These are phyloP conservation scores for Leucoagaricus sp. DNA, from an alignment of 1,284 basidiomycete species.

Conservation along the genomic window DNA sequence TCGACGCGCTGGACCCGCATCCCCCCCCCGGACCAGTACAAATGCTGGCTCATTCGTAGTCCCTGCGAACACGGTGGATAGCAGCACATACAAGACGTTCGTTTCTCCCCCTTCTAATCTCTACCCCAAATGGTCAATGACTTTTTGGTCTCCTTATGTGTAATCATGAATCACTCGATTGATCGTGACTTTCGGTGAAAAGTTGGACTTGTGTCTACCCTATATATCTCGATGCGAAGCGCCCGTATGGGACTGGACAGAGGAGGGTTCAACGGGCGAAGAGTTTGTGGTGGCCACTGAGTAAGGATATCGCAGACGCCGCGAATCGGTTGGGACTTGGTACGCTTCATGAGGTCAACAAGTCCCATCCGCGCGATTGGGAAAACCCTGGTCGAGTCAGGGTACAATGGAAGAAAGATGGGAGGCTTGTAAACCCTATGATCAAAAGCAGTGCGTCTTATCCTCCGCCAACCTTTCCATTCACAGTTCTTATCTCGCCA, in stretches of 20 bases:
- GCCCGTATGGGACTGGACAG: conserved; percentile 79
- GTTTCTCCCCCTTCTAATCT: conserved; percentile 24
- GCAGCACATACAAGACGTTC: conserved; percentile 79
- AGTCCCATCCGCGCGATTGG: conserved; percentile 94
- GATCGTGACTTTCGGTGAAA: background rate
- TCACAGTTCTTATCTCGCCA: background rate
- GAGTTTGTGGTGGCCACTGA: conserved; percentile 93
- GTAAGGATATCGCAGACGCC: conserved; percentile 89
- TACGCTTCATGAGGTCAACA: conserved; percentile 85
- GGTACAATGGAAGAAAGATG: conserved; percentile 86
- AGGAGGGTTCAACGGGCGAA: conserved; percentile 81
- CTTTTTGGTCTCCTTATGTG: conserved; percentile 10
- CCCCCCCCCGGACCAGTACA: conserved; percentile 42
- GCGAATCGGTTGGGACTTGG: conserved; percentile 76
- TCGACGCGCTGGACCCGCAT: conserved; percentile 50
- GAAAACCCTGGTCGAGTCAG: conserved; percentile 93
- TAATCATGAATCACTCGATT: conserved; percentile 4
- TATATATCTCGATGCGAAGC: conserved; percentile 96
- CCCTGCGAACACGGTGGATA: conserved; percentile 47
- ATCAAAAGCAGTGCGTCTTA: conserved; percentile 78
- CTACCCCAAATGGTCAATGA: conserved; percentile 8
- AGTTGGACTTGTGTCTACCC: conserved; percentile 97
- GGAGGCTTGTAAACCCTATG: conserved; percentile 65
- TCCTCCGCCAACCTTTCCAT: background rate
- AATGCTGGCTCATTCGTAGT: conserved; percentile 22